Conservation (phyloP, 164 flowering plant species). For the grape (Vitis vinifera) region ASM3070453v1 NC_081807.1:5769001-5769500, state of each 20-base stretch:
- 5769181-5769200: conserved; percentile 32
- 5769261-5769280: conserved; percentile 12
- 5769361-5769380: conserved; percentile 52
- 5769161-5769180: conserved; percentile 24
- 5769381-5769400: conserved; percentile 73
- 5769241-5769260: background rate
- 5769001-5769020: conserved; percentile 9
- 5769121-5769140: conserved; percentile 8
- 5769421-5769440: conserved; percentile 18
- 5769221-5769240: conserved; percentile 17
- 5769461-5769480: conserved; percentile 25
- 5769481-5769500: conserved; percentile 58
- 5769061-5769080: conserved; percentile 24
- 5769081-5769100: conserved; percentile 28
- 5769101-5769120: conserved; percentile 10
- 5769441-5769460: conserved; percentile 12
- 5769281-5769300: conserved; percentile 14
- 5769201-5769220: conserved; percentile 48
- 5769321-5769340: conserved; percentile 60
- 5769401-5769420: conserved; percentile 21
- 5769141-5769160: conserved; percentile 5
- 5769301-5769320: conserved; percentile 44
- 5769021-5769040: background rate
- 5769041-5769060: conserved; percentile 1
- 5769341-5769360: conserved; percentile 45